Percentiles rank a stretch among this genome's conserved stretches.
phyloP scores from a whole-genome alignment of 768 basidiomycete genomes.

The Phlebiopsis flavidoalba region DNA sequence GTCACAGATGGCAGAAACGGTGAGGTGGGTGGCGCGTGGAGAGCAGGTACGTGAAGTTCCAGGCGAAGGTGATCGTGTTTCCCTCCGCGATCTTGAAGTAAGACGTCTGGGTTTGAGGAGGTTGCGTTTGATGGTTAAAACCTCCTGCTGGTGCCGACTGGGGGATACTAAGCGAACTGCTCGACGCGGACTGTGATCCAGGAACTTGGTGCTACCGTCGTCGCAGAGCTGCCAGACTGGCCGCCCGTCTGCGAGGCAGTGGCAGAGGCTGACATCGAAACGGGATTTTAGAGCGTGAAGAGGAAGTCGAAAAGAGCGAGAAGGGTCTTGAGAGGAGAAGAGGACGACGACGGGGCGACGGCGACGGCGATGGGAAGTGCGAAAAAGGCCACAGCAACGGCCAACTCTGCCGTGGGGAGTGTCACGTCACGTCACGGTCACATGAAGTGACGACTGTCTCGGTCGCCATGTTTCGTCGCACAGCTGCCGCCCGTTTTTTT shows the following conservation, averaged over 20 bases:
- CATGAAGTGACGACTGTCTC: background rate
- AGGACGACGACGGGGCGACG: background rate
- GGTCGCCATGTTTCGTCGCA: background rate
- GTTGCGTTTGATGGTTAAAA: conserved; percentile 66
- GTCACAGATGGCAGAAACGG: conserved; percentile 75
- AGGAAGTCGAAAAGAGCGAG: background rate
- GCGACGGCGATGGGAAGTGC: conserved; percentile 6
- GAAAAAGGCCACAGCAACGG: background rate
- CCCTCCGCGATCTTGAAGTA: conserved; percentile 83
- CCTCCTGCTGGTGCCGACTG: conserved; percentile 53
- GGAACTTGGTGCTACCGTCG: background rate
- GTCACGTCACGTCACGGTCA: background rate
- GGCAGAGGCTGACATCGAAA: background rate
- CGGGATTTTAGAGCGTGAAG: background rate
- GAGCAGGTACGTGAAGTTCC: conserved; percentile 80
- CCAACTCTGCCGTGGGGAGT: background rate
- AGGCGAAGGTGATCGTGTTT: conserved; percentile 80
- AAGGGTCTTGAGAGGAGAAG: background rate
- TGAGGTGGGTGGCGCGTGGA: conserved; percentile 69
- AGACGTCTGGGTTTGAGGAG: conserved; percentile 74
- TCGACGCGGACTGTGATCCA: background rate
- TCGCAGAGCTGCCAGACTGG: background rate
- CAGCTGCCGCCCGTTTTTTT: background rate
- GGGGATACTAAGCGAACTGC: conserved; percentile 33
- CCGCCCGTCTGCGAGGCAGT: background rate